Conservation (phyloP, 2,329 filamentous ascomycete genomes). For the Raffaelea deltoideospora region DNA sequence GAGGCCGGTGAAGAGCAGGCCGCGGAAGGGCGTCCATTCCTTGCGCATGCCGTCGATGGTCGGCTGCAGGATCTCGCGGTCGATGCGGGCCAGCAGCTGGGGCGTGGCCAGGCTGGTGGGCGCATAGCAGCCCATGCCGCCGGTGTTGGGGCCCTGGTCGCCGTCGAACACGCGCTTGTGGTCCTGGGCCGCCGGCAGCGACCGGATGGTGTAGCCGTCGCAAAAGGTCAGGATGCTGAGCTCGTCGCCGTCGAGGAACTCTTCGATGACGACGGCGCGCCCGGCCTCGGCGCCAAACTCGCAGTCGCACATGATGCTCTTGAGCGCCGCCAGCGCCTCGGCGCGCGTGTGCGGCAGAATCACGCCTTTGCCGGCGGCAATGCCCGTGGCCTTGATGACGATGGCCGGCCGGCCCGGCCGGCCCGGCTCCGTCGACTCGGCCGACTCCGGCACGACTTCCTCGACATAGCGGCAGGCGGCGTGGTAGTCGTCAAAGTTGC, state of each 20-base stretch:
- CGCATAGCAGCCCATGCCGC: conserved; percentile 95
- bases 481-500: conserved; percentile 71
- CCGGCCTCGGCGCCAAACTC: conserved; percentile 71
- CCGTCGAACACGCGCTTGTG: conserved; percentile 92
- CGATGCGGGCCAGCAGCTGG: conserved; percentile 61
- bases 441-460: conserved; percentile 5
- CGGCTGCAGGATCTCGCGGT: conserved; percentile 71
- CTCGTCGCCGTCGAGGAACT: conserved; percentile 83
- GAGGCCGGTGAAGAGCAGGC: conserved; percentile 75
- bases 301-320: conserved; percentile 78
- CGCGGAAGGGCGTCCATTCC: conserved; percentile 59
- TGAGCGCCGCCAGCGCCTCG: conserved; percentile 68
- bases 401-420: conserved; percentile 53
- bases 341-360: conserved; percentile 70
- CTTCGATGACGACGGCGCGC: conserved; percentile 87
- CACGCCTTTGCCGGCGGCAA: conserved; percentile 92
- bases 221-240: conserved; percentile 82
- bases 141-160: conserved; percentile 83
- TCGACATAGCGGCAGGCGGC: conserved; percentile 58
- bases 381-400: conserved; percentile 80
- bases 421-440: not conserved
- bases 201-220: conserved; percentile 73
- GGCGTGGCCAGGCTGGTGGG: conserved; percentile 68
- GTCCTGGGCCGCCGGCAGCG: conserved; percentile 82
- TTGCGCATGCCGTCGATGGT: conserved; percentile 78